Conservation (phyloP, 495 filamentous ascomycete species). For the Talaromyces adpressus region DNA sequence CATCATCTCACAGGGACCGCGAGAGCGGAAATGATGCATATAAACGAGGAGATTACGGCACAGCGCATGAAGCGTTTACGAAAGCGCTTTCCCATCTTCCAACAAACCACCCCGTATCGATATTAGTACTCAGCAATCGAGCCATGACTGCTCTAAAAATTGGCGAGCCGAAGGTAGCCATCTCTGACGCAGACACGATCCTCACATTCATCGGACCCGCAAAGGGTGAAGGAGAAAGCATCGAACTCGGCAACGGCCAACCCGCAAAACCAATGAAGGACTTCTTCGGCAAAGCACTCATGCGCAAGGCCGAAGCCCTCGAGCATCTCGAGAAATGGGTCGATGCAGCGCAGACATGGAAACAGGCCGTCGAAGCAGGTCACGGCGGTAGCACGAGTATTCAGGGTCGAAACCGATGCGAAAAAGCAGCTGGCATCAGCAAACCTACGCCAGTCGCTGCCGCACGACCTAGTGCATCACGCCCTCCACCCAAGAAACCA, state of each 20-base stretch:
- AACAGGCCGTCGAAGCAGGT: conserved; percentile 71
- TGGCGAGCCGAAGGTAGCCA: conserved; percentile 78
- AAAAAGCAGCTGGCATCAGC: conserved; percentile 64
- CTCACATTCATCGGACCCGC: conserved; percentile 72
- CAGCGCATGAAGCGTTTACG: conserved; percentile 76
- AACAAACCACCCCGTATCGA: conserved; percentile 71
- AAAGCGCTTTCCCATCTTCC: conserved; percentile 69
- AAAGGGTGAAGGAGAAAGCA: conserved; percentile 70
- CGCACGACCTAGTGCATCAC: conserved; percentile 18
- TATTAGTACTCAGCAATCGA: conserved; percentile 85
- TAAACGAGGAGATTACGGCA: conserved; percentile 87
- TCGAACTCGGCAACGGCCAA: conserved; percentile 57
- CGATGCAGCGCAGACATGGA: conserved; percentile 77
- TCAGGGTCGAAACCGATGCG: conserved; percentile 82
- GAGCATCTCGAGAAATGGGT: conserved; percentile 93
- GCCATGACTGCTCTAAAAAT: conserved; percentile 83
- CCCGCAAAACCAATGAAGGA: conserved; percentile 82
- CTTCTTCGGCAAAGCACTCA: conserved; percentile 86
- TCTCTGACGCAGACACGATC: conserved; percentile 74
- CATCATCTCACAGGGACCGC: conserved; percentile 67
- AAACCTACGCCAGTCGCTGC: conserved; percentile 36
- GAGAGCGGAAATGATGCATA: conserved; percentile 77
- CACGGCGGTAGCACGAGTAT: conserved; percentile 77
- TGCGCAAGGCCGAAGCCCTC: conserved; percentile 89
- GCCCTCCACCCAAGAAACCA: conserved; percentile 26